Conservation (phyloP, 2,329 filamentous ascomycete genomes). For the Helminthosporium solani region DNA sequence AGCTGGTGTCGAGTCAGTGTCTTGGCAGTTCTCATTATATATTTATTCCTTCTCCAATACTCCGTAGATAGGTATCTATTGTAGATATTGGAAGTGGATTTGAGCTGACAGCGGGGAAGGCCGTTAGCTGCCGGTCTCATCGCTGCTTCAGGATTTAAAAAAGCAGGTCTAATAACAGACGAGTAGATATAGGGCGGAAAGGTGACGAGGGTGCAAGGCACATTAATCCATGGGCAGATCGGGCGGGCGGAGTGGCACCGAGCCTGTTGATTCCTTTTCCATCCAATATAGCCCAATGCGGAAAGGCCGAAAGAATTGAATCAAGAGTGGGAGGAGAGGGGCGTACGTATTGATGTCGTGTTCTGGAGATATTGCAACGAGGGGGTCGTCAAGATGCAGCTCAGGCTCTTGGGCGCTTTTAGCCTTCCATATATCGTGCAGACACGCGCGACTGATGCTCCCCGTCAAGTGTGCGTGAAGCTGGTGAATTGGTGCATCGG, state of each 20-base stretch:
- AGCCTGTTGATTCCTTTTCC: not conserved
- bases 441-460: constrained; percentile 69
- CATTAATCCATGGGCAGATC: constrained; percentile 10
- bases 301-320: not conserved
- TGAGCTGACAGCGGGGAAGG: not conserved
- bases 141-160: constrained; percentile 4
- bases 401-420: constrained; percentile 55
- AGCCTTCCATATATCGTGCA: constrained; percentile 71
- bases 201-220: constrained; percentile 3
- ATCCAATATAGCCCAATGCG: not conserved
- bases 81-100: too few species aligned
- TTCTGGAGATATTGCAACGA: constrained; percentile 66
- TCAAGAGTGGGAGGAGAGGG: not conserved
- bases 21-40: too few species aligned
- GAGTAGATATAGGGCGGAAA: too few species aligned
- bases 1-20: constrained; percentile 44
- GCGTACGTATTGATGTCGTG: constrained; percentile 67
- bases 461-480: constrained; percentile 80
- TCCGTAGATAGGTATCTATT: too few species aligned
- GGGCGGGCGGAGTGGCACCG: too few species aligned
- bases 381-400: constrained; percentile 65
- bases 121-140: not conserved
- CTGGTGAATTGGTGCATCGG: constrained; percentile 44
- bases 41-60: too few species aligned
- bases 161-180: not conserved